Evolutionary conservation across 2,329 filamentous ascomycete genomes (phyloP), one percentile per base, ranked within the genome.

Genomic region (Aspergillus sp.): DNA sequence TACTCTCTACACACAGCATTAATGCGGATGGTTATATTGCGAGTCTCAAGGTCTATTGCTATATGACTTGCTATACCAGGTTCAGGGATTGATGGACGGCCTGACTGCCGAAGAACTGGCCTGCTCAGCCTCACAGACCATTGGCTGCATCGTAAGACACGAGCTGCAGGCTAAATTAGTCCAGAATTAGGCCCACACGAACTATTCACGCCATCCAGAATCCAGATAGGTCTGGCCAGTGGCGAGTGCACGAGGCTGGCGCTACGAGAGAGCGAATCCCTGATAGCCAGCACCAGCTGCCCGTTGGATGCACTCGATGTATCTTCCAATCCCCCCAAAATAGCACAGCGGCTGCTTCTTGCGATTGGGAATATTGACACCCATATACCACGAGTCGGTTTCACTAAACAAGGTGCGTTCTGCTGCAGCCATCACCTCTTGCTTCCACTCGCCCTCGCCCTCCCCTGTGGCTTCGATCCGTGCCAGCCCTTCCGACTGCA

Each of bases 381-480:
- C 52, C 51, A 53, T 53, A 14, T 53, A 53, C 51, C 51, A 53
- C 14, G 64, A 67, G 35, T 68, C 50, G 0, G 67, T 77, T 0
- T 72, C 79, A 0, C 80, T 78, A 57, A 86, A 75, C 6, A 86
- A 70, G 12, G 75, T 77, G 15, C 47, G 64, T 63, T 82, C 69
- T 19, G 75, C 78, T 0, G 82, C 47, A 0, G 76, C 72, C 17
- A 80, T 66, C 17, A 86, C 76, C 9, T 73, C 67, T 43, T 79
- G 66, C 64, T 80, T 83, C 82, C 82, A 87, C 17, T 71, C 66
- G 9, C 76, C 65, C 8, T 78, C 75, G 0, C 79, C 80, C 45
- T 83, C 79, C 0, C 60, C 41, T 35, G 74, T 79, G 0, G 82
- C 76, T 57, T 85, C 78, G 47, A 87, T 77, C 59, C 79, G 82